These are phyloP conservation scores for Yamadazyma jaroonii DNA, from an alignment of 1,139 yeast genomes.

Conservation along the genomic window DNA sequence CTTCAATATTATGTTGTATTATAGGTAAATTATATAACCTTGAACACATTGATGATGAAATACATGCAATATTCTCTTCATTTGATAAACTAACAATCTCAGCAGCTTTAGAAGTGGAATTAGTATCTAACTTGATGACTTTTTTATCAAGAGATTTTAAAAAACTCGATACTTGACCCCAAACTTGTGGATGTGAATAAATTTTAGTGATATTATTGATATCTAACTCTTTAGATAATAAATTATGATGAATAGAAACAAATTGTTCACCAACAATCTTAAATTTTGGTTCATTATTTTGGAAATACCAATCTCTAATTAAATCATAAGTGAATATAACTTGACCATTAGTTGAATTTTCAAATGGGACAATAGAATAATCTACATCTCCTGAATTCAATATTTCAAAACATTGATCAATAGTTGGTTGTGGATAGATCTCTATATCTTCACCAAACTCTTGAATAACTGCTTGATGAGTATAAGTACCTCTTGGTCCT, in stretches of 20 bases:
- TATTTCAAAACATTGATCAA: constrained; percentile 63
- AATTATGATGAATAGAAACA: constrained; percentile 78
- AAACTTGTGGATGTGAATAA: constrained; percentile 95
- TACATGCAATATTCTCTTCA: constrained; percentile 43
- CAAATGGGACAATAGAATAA: constrained; percentile 85
- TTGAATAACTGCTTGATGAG: constrained; percentile 86
- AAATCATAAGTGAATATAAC: constrained; percentile 84
- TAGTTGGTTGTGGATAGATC: constrained; percentile 45
- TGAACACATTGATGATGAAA: constrained; percentile 59
- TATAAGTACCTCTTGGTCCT: constrained; percentile 90
- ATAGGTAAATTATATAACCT: constrained; percentile 60
- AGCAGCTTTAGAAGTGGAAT: constrained; percentile 86
- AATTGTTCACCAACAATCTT: constrained; percentile 72
- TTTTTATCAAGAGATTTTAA: constrained; percentile 34
- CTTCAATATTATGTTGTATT: constrained; percentile 59
- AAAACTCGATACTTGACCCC: constrained; percentile 83
- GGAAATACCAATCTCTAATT: constrained; percentile 60
- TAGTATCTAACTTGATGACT: constrained; percentile 58
- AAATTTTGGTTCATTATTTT: constrained; percentile 26
- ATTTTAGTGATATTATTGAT: constrained; percentile 50
- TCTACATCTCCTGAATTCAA: constrained; percentile 49
- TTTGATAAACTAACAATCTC: constrained; percentile 49
- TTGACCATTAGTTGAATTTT: constrained; percentile 93
- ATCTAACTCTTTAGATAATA: constrained; percentile 47
- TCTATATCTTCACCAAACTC: constrained; percentile 54